Evolutionary conservation across 768 basidiomycete species (phyloP), one percentile per base, ranked within the genome.

Genomic region (Trametes gibbosa): DNA sequence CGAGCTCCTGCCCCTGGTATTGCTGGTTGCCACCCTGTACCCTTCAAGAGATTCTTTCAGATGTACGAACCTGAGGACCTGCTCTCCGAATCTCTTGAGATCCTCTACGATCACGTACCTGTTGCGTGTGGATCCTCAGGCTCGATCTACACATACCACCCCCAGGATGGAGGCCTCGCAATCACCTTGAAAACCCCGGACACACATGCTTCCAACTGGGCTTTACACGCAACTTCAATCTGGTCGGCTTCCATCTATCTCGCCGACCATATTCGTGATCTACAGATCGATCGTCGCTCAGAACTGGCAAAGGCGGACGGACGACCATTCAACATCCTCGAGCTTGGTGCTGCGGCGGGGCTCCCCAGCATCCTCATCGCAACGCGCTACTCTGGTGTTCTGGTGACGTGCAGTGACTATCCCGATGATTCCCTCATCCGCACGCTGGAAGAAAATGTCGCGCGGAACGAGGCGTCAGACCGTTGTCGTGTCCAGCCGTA

Each of bases 301-400:
- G 71, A 19, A n/a, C 54, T 27, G 2, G 50, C 68, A 8, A 47
- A 63, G 7, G 54, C 4, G 21, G 29, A 52, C 0, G 35, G 48
- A 8, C 53, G 48, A 3, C 23, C 46, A 5, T 37, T 75, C 29
- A 72, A 67, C 35, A 63, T 90, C n/a, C 77, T 92, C 6, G 90
- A 92, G 68, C 74, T 92, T 10, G 90, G 90, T 7, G 87, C 90
- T 0, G 85, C 83, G 1, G 85, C 88, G 0, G 90, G 90, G 4
- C 76, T 92, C 23, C 89, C 90, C 1, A 81, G 87, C 43, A 88
- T 92, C 53, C 69, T 81, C 43, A 76, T 90, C 66, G 82, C 88
- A 3, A 84, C 80, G 67, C 61, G 70, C 12, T 77, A 77, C 67
- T 69, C 70, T 5, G 64, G 72, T 50, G 71, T 67, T 32, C 59